These are phyloP conservation scores for Botrytis pseudocinerea DNA, from an alignment of 2,329 filamentous ascomycete genomes.

Conservation along the genomic window DNA sequence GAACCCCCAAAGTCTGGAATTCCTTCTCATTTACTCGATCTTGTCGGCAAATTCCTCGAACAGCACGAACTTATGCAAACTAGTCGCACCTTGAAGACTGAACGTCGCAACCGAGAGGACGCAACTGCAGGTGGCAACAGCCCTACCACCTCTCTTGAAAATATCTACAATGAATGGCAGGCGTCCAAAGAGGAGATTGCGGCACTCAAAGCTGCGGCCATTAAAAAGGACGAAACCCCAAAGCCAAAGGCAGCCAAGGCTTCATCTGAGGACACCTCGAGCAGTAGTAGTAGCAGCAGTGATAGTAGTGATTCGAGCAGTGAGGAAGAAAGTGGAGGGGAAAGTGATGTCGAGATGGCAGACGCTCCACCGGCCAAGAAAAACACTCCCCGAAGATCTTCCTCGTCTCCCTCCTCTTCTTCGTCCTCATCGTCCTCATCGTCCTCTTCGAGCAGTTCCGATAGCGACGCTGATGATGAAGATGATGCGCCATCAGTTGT, in stretches of 20 bases:
- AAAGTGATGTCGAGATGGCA: slow-evolving; percentile 43
- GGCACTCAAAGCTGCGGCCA: slow-evolving; percentile 16
- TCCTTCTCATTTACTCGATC: slow-evolving; percentile 62
- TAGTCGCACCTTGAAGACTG: slow-evolving; percentile 62
- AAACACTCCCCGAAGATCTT: slow-evolving; percentile 36
- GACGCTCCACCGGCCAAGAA: slow-evolving; percentile 41
- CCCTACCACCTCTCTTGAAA: slow-evolving; percentile 40
- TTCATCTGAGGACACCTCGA: slow-evolving; percentile 34
- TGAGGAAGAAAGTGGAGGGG: slow-evolving; percentile 38
- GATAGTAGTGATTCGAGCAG: slow-evolving; percentile 39
- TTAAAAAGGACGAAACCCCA: slow-evolving; percentile 24
- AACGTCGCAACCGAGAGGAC: slow-evolving; percentile 49
- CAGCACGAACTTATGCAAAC: slow-evolving; percentile 65
- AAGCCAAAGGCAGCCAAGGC: slow-evolving; percentile 34
- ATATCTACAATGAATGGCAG: slow-evolving; percentile 45
- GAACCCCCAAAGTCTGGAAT: slow-evolving; percentile 43
- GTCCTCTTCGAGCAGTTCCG: slow-evolving; percentile 46
- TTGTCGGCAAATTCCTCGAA: slow-evolving; percentile 66
- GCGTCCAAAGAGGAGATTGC: slow-evolving; percentile 34
- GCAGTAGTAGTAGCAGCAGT: slow-evolving; percentile 35
- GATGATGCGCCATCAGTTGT: slow-evolving; percentile 41
- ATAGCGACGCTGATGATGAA: slow-evolving; percentile 54
- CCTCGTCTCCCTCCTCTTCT: slow-evolving; percentile 43
- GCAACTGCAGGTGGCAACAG: slow-evolving; percentile 48
- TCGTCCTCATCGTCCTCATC: slow-evolving; percentile 39